Conservation (phyloP, 257 asterid species). For the Apocynum venetum region DNA sequence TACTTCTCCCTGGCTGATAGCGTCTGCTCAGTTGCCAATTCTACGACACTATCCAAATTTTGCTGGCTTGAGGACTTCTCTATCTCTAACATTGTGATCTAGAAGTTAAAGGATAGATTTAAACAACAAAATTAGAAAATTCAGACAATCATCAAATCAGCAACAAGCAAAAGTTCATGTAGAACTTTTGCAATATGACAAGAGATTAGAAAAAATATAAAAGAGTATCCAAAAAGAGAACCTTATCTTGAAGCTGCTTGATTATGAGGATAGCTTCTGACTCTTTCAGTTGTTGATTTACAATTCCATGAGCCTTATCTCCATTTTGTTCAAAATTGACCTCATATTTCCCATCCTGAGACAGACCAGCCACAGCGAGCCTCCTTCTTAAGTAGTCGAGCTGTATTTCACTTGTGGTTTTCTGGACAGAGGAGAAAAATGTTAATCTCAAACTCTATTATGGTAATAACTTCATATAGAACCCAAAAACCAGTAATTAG, state of each 20-base stretch:
- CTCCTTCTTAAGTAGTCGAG: conserved; percentile 59
- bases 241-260: conserved; percentile 92
- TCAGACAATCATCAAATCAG: conserved; percentile 5
- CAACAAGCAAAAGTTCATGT: not conserved
- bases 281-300: conserved; percentile 37
- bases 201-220: conserved; percentile 15
- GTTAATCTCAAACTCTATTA: conserved; percentile 15
- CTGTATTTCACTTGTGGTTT: conserved; percentile 51
- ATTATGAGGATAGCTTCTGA: conserved; percentile 64
- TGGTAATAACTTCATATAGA: conserved; percentile 11
- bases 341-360: conserved; percentile 32
- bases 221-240: conserved; percentile 19
- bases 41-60: conserved; percentile 52
- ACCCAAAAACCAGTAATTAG: conserved; percentile 32
- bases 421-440: conserved; percentile 38
- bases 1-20: conserved; percentile 56
- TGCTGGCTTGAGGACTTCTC: conserved; percentile 80
- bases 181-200: not conserved
- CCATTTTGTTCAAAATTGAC: conserved; percentile 28
- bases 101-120: conserved; percentile 19
- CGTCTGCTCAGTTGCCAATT: conserved; percentile 62
- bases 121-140: not conserved
- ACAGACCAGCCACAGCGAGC: conserved; percentile 51
- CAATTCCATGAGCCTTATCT: conserved; percentile 30
- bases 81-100: conserved; percentile 71